Conservation (phyloP, 129 eudicot species). For the Apium graveolens region DNA sequence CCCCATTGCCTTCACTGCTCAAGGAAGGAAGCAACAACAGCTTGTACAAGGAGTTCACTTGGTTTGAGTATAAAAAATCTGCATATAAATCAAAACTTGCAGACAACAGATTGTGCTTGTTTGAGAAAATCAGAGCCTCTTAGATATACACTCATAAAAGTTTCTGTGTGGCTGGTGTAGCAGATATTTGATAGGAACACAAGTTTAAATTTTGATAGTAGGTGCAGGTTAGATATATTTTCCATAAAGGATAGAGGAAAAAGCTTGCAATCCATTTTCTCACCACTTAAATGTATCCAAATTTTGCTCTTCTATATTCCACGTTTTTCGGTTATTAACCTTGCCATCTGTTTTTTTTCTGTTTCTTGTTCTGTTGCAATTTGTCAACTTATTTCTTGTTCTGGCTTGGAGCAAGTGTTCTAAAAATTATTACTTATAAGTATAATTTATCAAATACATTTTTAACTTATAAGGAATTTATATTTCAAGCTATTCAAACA, state of each 20-base stretch:
- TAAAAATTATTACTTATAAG: too few species aligned
- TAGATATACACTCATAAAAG: background rate
- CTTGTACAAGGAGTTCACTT: constrained; percentile 89
- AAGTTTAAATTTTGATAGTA: background rate
- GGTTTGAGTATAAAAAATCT: constrained; percentile 86
- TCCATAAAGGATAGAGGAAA: background rate
- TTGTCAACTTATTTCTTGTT: too few species aligned
- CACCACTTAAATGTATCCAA: background rate
- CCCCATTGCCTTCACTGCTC: constrained; percentile 47
- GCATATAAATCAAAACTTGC: constrained; percentile 64
- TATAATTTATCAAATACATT: too few species aligned
- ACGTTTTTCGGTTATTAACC: too few species aligned
- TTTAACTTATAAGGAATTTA: too few species aligned
- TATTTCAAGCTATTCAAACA: too few species aligned
- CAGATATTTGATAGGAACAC: background rate
- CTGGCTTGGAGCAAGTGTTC: too few species aligned
- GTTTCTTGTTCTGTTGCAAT: too few species aligned
- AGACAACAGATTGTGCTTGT: constrained; percentile 59
- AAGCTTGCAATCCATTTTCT: background rate
- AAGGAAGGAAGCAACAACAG: constrained; percentile 45
- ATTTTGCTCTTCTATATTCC: background rate
- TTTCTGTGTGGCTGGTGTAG: background rate
- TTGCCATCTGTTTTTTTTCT: too few species aligned
- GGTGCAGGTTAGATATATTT: background rate
- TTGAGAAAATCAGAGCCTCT: constrained; percentile 40